phyloP scores from a whole-genome alignment of 2,329 filamentous ascomycete genomes.

The Gaeumannomyces sp. region DNA sequence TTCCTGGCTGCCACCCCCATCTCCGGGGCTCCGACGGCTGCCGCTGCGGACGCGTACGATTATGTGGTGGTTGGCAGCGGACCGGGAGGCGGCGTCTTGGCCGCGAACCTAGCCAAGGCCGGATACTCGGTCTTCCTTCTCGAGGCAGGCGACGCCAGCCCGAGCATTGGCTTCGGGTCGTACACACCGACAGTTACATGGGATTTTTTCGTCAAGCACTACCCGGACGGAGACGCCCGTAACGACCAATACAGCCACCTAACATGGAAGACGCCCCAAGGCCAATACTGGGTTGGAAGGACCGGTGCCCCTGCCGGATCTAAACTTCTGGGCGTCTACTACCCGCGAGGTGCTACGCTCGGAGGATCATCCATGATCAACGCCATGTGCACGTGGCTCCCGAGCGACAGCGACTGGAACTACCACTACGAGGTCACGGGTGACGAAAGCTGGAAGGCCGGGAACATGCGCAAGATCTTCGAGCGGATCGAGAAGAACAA shows the following conservation, averaged over 20 bases:
- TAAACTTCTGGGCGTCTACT: slow-evolving; percentile 24
- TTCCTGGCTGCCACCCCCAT: background rate
- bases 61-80: slow-evolving; percentile 50
- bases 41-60: slow-evolving; percentile 32
- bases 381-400: slow-evolving; percentile 23
- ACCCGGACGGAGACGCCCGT: slow-evolving; percentile 35
- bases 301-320: slow-evolving; percentile 23
- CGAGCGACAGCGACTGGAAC: slow-evolving; percentile 23
- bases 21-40: background rate
- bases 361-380: slow-evolving; percentile 27
- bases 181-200: slow-evolving; percentile 43
- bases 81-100: slow-evolving; percentile 44
- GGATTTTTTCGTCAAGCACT: slow-evolving; percentile 53
- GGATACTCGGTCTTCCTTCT: slow-evolving; percentile 48
- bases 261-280: slow-evolving; percentile 22
- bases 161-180: slow-evolving; percentile 36
- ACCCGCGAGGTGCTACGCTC: slow-evolving; percentile 26
- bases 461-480: slow-evolving; percentile 36
- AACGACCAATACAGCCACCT: slow-evolving; percentile 43
- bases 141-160: slow-evolving; percentile 47
- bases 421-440: slow-evolving; percentile 22
- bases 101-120: slow-evolving; percentile 43
- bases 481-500: slow-evolving; percentile 35
- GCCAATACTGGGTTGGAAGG: slow-evolving; percentile 24
- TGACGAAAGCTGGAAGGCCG: slow-evolving; percentile 22